Base-by-base conservation (phyloP, 371 early-diverging fungal genomes). In the Entomophthora muscae region DNA sequence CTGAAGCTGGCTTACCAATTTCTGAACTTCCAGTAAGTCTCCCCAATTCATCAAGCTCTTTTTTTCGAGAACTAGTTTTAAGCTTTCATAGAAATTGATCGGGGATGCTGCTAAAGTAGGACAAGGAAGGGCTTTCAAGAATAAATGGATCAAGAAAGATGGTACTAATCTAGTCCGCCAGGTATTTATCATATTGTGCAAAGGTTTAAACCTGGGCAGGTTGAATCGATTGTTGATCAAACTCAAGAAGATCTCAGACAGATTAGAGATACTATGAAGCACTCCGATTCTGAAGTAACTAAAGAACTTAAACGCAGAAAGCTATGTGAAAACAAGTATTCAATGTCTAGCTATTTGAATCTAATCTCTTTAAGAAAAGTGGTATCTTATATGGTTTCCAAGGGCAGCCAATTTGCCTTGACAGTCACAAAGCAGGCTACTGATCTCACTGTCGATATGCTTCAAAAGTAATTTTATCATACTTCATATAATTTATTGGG, bases 381-480 rank as follows among this genome's bases (percentile, higher is more conserved):
- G 1, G 79, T 85, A 30, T 82, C 90, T 27, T 99, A 93, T 79
- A 73, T 73, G 32, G 89, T 98, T 33, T 68, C 69, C 64, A 98
- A 98, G 76, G 99, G 98, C 1, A 69, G 80, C 63, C 79, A 85
- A 64, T 99, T 94, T 75, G 81, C 92, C 31, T 78, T 85, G 42
- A 82, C 79, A 32, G 71, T 92, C 33, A 82, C 79, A 66, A 87
- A 92, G 75, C 90, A 90, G 73, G 88, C 88, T 32, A 93, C 95
- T 0, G 99, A 99, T 69, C 80, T 99, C 67, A 98, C 99, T 5
- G 75, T 76, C 22, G 99, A 97, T 54, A 94, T 98, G 95, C 73
- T 98, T 63, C 80, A 78, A 72, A 78, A 77, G 82, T 82, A 78
- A 68, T 54, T 61, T 30, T 3, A 3, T 23, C 26, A 53, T 23